Percentiles rank a stretch among this genome's conserved stretches.
These are phyloP conservation scores for Sphagnum magellanicum DNA, from an alignment of 228 moss, liverwort and hornwort genomes.

Conservation along the genomic window DNA sequence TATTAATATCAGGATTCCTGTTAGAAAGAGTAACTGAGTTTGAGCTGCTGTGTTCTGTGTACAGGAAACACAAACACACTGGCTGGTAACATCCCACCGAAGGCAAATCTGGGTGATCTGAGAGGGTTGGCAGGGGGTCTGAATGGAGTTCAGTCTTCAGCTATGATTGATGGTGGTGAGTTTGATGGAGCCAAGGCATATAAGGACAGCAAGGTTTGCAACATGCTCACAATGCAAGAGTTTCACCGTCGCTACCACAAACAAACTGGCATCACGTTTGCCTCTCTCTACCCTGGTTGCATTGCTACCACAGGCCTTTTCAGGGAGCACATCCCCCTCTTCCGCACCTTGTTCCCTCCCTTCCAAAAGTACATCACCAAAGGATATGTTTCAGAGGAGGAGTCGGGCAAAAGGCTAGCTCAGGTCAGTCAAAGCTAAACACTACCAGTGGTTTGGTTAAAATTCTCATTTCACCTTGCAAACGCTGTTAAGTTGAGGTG, in stretches of 20 bases:
- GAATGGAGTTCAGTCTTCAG: slow-evolving; percentile 78
- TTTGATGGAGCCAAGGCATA: slow-evolving; percentile 99
- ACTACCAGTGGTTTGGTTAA: no score
- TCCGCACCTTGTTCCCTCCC: slow-evolving; percentile 86
- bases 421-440: slow-evolving; percentile 40
- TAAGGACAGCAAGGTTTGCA: slow-evolving; percentile 98
- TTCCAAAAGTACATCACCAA: slow-evolving; percentile 99
- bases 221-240: slow-evolving; percentile 99
- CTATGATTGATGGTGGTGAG: slow-evolving; percentile 95
- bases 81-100: slow-evolving; percentile 92
- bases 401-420: slow-evolving; percentile 86
- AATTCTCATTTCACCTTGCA: no score
- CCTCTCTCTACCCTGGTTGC: slow-evolving; percentile 97
- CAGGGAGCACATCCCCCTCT: slow-evolving; percentile 78
- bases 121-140: slow-evolving; percentile 92
- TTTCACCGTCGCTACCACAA: slow-evolving; percentile 81
- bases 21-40: not conserved
- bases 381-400: slow-evolving; percentile 93
- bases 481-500: no score
- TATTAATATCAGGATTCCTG: no score
- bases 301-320: slow-evolving; percentile 96
- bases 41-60: not conserved
- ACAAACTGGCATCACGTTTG: slow-evolving; percentile 71
- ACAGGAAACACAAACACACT: slow-evolving; percentile 95
- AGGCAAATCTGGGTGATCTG: slow-evolving; percentile 89